These are phyloP conservation scores for Lepidium sativum DNA, from an alignment of 345 rosid genomes.

Conservation along the genomic window DNA sequence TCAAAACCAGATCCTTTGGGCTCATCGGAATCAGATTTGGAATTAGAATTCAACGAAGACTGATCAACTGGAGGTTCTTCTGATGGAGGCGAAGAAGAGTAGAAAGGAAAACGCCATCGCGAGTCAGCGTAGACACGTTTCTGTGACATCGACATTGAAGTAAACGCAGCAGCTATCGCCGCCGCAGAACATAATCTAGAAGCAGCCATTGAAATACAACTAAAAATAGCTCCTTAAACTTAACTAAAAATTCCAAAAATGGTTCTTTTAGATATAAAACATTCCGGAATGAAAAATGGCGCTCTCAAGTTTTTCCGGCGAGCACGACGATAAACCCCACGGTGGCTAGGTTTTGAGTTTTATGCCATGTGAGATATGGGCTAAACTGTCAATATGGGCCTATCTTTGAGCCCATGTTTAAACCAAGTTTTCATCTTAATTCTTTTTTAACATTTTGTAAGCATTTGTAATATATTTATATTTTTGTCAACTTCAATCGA, in stretches of 20 bases:
- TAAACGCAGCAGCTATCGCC: conserved; percentile 48
- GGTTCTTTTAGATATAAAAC: neutral
- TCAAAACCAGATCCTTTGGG: conserved; percentile 72
- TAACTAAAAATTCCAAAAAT: neutral
- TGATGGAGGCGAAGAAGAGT: conserved; percentile 34
- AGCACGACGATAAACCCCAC: conserved; percentile 36
- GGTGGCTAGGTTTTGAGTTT: conserved; percentile 16
- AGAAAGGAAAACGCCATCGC: conserved; percentile 49
- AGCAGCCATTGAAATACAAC: conserved; percentile 42
- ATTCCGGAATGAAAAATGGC: neutral
- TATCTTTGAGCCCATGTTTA: too few species aligned
- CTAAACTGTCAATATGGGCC: too few species aligned
- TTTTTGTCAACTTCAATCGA: too few species aligned
- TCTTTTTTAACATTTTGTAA: too few species aligned
- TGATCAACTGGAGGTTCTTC: conserved; percentile 28
- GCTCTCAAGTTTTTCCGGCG: neutral
- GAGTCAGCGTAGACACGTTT: conserved; percentile 55
- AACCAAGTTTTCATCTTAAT: too few species aligned
- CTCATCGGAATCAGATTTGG: conserved; percentile 46
- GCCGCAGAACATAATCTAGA: conserved; percentile 52
- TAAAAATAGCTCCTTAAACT: neutral
- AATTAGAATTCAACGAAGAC: conserved; percentile 26
- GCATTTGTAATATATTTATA: too few species aligned
- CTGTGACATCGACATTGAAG: conserved; percentile 39
- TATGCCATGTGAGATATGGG: neutral